phyloP scores from a whole-genome alignment of 2,329 filamentous ascomycete genomes.

The Aotearoamyces nothofagi region DNA sequence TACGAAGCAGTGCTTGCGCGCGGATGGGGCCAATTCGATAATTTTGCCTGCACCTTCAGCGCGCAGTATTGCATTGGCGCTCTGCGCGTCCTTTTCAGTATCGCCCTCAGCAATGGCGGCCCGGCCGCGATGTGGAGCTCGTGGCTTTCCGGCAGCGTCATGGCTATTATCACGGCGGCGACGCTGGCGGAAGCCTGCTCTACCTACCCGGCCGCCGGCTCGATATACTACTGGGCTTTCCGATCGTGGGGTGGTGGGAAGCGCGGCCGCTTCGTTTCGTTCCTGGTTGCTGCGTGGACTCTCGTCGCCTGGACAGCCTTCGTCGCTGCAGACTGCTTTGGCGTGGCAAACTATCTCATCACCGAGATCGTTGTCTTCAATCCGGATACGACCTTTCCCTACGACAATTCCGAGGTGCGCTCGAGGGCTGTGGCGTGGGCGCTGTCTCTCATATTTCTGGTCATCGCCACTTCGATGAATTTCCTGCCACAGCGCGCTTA shows the following conservation, averaged over 20 bases:
- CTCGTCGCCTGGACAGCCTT: conserved; percentile 5
- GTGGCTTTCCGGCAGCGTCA: conserved; percentile 4
- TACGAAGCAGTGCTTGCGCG: conserved; percentile 14
- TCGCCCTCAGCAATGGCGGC: conserved; percentile 15
- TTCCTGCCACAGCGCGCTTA: conserved; percentile 3
- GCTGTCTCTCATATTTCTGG: conserved; percentile 3
- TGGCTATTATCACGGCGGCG: conserved; percentile 14
- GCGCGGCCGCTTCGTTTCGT: conserved; percentile 4
- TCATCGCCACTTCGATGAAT: conserved; percentile 3
- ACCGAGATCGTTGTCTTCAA: conserved; percentile 3
- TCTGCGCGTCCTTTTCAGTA: conserved; percentile 17
- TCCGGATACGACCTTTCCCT: conserved; percentile 3
- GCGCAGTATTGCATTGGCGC: conserved; percentile 16
- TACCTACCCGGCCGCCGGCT: conserved; percentile 17
- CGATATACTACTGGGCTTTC: conserved; percentile 20
- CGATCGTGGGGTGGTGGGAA: conserved; percentile 12
- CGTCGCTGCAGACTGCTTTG: conserved; percentile 2
- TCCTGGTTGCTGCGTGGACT: conserved; percentile 5
- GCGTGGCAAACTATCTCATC: conserved; percentile 3
- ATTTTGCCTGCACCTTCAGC: conserved; percentile 8
- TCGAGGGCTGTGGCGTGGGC: conserved; percentile 4
- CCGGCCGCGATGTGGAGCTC: conserved; percentile 7
- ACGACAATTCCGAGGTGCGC: conserved; percentile 2
- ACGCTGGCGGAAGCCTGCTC: conserved; percentile 19
- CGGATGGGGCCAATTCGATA: conserved; percentile 15